Base-by-base conservation (phyloP, 257 asterid genomes). In the Agastache rugosa region DNA sequence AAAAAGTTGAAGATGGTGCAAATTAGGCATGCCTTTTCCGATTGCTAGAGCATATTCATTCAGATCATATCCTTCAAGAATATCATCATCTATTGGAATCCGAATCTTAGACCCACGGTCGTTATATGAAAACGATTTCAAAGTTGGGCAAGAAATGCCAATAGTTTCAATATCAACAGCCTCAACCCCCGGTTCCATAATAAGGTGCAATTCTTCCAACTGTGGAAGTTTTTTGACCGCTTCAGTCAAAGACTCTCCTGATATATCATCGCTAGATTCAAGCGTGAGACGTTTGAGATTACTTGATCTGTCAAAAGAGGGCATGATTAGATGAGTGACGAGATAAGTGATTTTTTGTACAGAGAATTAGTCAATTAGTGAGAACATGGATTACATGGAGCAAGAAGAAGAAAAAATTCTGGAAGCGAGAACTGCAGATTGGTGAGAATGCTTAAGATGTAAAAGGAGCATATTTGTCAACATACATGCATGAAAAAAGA, bases 131-230 rank as follows among this genome's bases (percentile, higher is more conserved):
- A 76, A 69, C 3, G 80, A 79, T 61, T 75, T 84, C 79, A 86
- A 59, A 58, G 25, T 68, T 11, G 84, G 83, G 78, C 89, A 82
- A 44, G 83, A 75, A 53, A 35, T 31, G 47, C 90, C 87, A 16
- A 85, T 71, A n/a, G 58, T 14, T 55, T 80, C 85, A 20, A 85
- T 64, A 3, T 64, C 56, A 35, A 2, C 56, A 12, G 65, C 20
- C 8, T 8, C 10, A 34, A 44, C 8, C 8, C 2, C 17, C n/a
- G 67, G n/a, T 62, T 29, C 69, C 34, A 68, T 15, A 42, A 42
- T 39, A 39, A 89, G 77, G 71, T 87, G 90, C 81, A 89, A 59
- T 80, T 87, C 90, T 73, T 87, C 91, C 72, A 88, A 62, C 56
- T 74, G 35, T 10, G 89, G 84, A 56, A 82, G 71, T 35, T 39